Percentiles rank a stretch among this genome's conserved stretches.
These are phyloP conservation scores for Myriosclerotinia scirpicola DNA, from an alignment of 2,329 filamentous ascomycete species.

Conservation along the genomic window DNA sequence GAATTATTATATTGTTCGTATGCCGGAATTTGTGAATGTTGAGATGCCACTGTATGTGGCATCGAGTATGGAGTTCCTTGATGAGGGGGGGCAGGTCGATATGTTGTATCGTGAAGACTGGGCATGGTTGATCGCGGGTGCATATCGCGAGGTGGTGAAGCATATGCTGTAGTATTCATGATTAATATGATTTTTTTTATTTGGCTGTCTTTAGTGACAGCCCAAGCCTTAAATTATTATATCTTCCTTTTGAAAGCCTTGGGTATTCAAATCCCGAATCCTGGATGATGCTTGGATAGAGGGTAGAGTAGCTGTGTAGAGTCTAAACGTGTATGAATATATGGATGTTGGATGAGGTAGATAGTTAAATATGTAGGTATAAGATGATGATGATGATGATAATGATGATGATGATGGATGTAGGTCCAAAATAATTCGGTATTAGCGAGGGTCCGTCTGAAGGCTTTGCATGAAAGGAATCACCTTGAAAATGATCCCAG, in stretches of 20 bases:
- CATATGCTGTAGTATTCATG: slow-evolving; percentile 35
- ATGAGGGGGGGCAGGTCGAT: slow-evolving; percentile 26
- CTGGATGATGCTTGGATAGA: not conserved
- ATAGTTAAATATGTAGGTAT: slow-evolving; percentile 6
- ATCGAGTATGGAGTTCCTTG: slow-evolving; percentile 28
- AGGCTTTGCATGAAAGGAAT: slow-evolving; percentile 15
- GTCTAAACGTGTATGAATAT: not conserved
- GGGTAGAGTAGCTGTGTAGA: not conserved
- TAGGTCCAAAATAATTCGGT: slow-evolving; percentile 19
- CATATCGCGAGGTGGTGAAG: slow-evolving; percentile 30
- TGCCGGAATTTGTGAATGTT: slow-evolving; percentile 28
- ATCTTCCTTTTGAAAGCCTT: not conserved
- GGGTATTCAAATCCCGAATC: not conserved
- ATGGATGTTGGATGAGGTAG: slow-evolving; percentile 2
- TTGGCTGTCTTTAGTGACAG: slow-evolving; percentile 10
- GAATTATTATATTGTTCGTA: slow-evolving; percentile 28
- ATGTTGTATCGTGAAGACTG: slow-evolving; percentile 26
- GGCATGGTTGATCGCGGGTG: slow-evolving; percentile 27
- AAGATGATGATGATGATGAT: slow-evolving; percentile 6
- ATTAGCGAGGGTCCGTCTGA: slow-evolving; percentile 21
- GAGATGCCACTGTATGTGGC: slow-evolving; percentile 30
- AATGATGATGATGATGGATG: slow-evolving; percentile 15
- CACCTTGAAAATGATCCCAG: slow-evolving; percentile 21
- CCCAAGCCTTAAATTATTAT: not conserved
- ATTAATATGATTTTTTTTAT: not conserved